Evolutionary conservation across 805 yeast genomes (phyloP).

Genomic region (Candida coleopterorum): DNA sequence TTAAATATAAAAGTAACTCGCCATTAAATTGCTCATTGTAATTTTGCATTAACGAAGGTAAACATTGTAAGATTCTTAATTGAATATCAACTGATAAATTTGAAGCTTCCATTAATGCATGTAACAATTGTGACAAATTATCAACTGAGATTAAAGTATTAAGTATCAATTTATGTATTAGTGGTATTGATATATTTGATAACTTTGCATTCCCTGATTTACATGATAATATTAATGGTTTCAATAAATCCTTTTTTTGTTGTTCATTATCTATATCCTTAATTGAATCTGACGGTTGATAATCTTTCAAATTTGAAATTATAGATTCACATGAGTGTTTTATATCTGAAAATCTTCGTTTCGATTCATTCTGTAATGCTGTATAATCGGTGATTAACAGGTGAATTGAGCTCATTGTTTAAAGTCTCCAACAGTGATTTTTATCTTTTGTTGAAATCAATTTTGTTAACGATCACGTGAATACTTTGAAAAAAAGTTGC

Average conservation of each 20-base stretch:
- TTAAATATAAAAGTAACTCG: constrained; percentile 49
- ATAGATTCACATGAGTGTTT: constrained; percentile 39
- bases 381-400: constrained; percentile 56
- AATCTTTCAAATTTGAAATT: constrained; percentile 11
- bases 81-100: constrained; percentile 78
- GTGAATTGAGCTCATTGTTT: constrained; percentile 18
- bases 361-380: constrained; percentile 61
- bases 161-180: constrained; percentile 58
- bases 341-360: constrained; percentile 66
- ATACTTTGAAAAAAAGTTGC: too few relatives aligned
- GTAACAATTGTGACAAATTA: constrained; percentile 53
- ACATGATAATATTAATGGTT: constrained; percentile 72
- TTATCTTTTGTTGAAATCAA: too few relatives aligned
- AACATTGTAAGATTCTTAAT: constrained; percentile 74
- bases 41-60: constrained; percentile 68
- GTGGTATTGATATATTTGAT: constrained; percentile 65
- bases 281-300: constrained; percentile 6
- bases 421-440: too few relatives aligned
- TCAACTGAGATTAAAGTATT: constrained; percentile 50
- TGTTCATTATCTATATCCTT: constrained; percentile 18
- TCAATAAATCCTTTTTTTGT: constrained; percentile 13
- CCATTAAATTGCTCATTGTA: constrained; percentile 56
- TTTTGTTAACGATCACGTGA: background rate
- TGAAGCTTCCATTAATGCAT: constrained; percentile 68
- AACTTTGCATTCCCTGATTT: constrained; percentile 71